Percentiles rank a stretch among this genome's conserved stretches.
Evolutionary conservation across 2,329 filamentous ascomycete species (phyloP).

Genomic region (Didymosphaeria variabile): DNA sequence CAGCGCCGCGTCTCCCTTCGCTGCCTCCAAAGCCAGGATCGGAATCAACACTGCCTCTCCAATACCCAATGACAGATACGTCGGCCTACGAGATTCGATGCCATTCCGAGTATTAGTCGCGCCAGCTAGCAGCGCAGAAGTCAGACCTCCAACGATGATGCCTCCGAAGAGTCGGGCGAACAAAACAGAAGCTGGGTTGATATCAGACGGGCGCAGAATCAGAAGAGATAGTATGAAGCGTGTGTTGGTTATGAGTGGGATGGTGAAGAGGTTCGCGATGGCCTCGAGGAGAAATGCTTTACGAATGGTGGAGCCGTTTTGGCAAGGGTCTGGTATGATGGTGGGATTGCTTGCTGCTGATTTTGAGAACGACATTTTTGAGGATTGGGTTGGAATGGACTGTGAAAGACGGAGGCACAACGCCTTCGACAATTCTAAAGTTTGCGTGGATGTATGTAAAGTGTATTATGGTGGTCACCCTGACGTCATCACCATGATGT

Average conservation of each 20-base stretch:
- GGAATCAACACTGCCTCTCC: conserved; percentile 35
- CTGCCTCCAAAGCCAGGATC: conserved; percentile 29
- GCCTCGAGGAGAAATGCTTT: conserved; percentile 40
- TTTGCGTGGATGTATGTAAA: neutral
- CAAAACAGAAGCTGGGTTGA: conserved; percentile 34
- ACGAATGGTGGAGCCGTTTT: conserved; percentile 31
- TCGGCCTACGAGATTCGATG: conserved; percentile 33
- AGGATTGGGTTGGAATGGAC: neutral
- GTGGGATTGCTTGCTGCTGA: conserved; percentile 8
- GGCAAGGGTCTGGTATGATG: conserved; percentile 25
- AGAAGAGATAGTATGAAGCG: conserved; percentile 31
- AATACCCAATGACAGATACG: conserved; percentile 33
- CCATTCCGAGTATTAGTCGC: conserved; percentile 36
- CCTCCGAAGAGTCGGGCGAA: conserved; percentile 37
- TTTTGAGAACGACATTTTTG: conserved; percentile 9
- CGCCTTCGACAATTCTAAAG: neutral
- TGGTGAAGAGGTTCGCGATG: conserved; percentile 37
- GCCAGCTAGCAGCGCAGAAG: conserved; percentile 33
- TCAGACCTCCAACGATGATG: conserved; percentile 34
- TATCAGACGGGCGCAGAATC: conserved; percentile 29
- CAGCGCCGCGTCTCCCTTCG: conserved; percentile 32
- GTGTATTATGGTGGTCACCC: neutral
- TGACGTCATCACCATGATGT: conserved; percentile 3
- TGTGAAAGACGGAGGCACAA: neutral
- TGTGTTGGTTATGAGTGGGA: conserved; percentile 36